These are phyloP conservation scores for Colletotrichum costaricense DNA, from an alignment of 2,329 filamentous ascomycete species.

Conservation along the genomic window DNA sequence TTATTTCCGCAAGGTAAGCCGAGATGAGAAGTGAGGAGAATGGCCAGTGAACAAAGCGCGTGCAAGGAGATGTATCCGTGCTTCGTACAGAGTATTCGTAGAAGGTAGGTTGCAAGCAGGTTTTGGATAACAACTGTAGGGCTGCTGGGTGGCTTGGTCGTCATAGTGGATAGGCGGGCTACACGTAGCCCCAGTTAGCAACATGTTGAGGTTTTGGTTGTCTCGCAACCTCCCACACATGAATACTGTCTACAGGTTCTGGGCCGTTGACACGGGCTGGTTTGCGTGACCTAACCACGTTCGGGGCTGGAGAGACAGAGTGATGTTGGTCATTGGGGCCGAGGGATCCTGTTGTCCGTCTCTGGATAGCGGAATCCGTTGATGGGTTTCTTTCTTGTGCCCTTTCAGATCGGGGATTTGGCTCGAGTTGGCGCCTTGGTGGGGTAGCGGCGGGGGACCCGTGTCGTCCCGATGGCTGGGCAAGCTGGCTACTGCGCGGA, in stretches of 20 bases:
- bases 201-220: not conserved
- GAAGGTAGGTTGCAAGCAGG: constrained; percentile 15
- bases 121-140: constrained; percentile 10
- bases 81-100: not conserved
- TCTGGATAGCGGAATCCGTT: not conserved
- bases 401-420: constrained; percentile 1
- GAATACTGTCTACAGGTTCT: not conserved
- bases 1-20: not conserved
- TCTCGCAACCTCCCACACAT: not conserved
- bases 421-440: constrained; percentile 5
- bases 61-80: too few species aligned
- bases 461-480: constrained; percentile 12
- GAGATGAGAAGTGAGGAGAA: not conserved
- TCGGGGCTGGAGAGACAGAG: not conserved
- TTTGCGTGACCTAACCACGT: not conserved
- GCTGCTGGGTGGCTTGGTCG: constrained; percentile 19
- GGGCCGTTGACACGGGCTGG: not conserved
- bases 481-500: constrained; percentile 1
- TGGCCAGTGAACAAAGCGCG: not conserved
- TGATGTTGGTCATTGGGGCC: not conserved
- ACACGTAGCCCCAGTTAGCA: constrained; percentile 22
- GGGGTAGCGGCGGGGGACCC: constrained; percentile 20
- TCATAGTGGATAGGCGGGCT: constrained; percentile 25
- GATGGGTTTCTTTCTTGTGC: not conserved
- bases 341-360: not conserved